Conservation (phyloP, 1,284 basidiomycete species). For the Cryptococcus maquisensis region DNA sequence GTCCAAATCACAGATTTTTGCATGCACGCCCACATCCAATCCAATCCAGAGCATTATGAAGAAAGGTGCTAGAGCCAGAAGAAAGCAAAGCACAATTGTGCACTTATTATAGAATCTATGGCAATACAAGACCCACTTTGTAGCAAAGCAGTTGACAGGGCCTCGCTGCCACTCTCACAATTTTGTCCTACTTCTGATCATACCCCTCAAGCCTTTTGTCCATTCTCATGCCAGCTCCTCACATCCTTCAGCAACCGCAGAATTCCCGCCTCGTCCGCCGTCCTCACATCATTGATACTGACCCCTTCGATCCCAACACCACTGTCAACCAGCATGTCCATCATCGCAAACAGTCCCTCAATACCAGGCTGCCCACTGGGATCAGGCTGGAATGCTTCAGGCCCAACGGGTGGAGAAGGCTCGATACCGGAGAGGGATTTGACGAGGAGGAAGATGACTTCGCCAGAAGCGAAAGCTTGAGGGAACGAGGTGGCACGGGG, state of each 20-base stretch:
- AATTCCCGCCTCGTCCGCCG: constrained; percentile 72
- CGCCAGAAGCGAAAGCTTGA: constrained; percentile 49
- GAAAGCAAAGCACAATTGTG: too few relatives aligned
- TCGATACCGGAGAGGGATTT: constrained; percentile 43
- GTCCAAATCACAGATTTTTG: too few relatives aligned
- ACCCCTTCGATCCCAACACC: constrained; percentile 81
- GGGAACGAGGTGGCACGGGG: constrained; percentile 59
- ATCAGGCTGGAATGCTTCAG: constrained; percentile 37
- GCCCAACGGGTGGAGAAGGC: constrained; percentile 36
- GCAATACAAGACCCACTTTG: too few relatives aligned
- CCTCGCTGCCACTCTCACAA: too few relatives aligned
- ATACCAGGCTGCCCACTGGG: constrained; percentile 50
- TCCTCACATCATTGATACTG: constrained; percentile 82
- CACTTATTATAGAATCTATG: too few relatives aligned
- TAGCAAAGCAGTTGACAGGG: too few relatives aligned
- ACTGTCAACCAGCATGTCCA: constrained; percentile 82
- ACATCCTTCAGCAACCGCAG: constrained; percentile 69
- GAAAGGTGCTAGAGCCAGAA: too few relatives aligned
- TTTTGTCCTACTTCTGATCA: not conserved
- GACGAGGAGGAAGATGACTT: constrained; percentile 49
- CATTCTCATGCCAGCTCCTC: constrained; percentile 19
- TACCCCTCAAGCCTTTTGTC: not conserved
- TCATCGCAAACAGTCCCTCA: constrained; percentile 81
- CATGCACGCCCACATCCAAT: too few relatives aligned
- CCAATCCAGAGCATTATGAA: too few relatives aligned